Conservation (phyloP, 78 protist genomes). For the Andalucia godoyi region DNA sequence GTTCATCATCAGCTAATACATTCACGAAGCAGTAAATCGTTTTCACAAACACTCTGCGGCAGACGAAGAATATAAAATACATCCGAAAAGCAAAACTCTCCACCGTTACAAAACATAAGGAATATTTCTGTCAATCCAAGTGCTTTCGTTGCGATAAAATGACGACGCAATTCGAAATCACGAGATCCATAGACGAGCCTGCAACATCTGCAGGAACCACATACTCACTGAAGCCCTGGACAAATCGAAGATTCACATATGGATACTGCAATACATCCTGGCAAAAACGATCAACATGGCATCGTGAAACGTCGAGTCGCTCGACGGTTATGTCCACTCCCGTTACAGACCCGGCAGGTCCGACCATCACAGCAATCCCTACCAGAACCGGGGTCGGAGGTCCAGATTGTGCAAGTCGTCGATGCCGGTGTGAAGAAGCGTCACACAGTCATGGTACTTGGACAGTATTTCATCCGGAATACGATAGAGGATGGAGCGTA, state of each 20-base stretch:
- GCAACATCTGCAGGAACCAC: conserved; percentile 19
- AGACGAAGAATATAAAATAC: conserved; percentile 43
- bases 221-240: conserved; percentile 49
- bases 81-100: conserved; percentile 59
- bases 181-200: conserved; percentile 25
- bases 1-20: conserved; percentile 47
- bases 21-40: conserved; percentile 52
- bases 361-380: conserved; percentile 54
- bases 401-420: conserved; percentile 35
- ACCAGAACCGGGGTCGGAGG: conserved; percentile 69
- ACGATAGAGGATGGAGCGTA: not conserved
- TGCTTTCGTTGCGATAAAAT: conserved; percentile 53
- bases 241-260: conserved; percentile 32
- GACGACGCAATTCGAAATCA: conserved; percentile 64
- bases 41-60: conserved; percentile 1
- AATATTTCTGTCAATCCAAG: conserved; percentile 35
- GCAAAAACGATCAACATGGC: conserved; percentile 13
- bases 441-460: conserved; percentile 69
- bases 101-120: conserved; percentile 45
- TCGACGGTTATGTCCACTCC: conserved; percentile 80
- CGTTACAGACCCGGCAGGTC: conserved; percentile 15
- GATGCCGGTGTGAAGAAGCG: conserved; percentile 7
- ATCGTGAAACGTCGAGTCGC: conserved; percentile 43
- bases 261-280: conserved; percentile 10
- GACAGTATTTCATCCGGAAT: conserved; percentile 20